Evolutionary conservation across 1,284 basidiomycete genomes (phyloP).

Genomic region (Papiliotrema terrestris): DNA sequence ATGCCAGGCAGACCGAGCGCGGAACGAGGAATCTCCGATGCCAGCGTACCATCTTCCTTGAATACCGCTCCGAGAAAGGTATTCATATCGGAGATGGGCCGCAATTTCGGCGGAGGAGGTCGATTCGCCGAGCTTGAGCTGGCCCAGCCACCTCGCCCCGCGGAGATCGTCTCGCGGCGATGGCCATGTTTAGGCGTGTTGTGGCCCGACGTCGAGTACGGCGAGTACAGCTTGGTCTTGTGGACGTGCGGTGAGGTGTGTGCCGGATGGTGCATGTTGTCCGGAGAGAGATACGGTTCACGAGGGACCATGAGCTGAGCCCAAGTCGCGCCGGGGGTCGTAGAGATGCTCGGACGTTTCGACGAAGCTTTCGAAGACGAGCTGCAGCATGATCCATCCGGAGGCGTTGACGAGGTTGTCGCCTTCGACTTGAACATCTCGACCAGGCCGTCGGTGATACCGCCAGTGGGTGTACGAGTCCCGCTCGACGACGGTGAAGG

Average conservation of each 20-base stretch:
- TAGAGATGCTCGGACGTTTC: slow-evolving; percentile 5
- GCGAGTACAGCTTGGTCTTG: slow-evolving; percentile 49
- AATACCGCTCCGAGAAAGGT: slow-evolving; percentile 40
- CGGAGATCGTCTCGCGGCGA: neutral
- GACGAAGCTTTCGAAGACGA: slow-evolving; percentile 8
- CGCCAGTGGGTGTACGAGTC: slow-evolving; percentile 1
- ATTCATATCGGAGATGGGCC: slow-evolving; percentile 40
- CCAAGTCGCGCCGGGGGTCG: slow-evolving; percentile 1
- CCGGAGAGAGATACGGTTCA: slow-evolving; percentile 25
- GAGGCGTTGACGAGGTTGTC: slow-evolving; percentile 10
- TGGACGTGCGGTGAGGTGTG: slow-evolving; percentile 46
- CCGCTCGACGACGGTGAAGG: slow-evolving; percentile 3
- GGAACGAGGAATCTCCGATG: slow-evolving; percentile 33
- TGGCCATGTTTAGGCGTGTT: slow-evolving; percentile 21
- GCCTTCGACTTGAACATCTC: slow-evolving; percentile 36
- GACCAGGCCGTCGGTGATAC: slow-evolving; percentile 21
- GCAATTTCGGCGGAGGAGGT: slow-evolving; percentile 21
- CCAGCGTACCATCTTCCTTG: slow-evolving; percentile 35
- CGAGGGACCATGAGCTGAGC: slow-evolving; percentile 3
- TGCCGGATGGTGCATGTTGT: slow-evolving; percentile 39
- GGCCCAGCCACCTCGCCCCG: slow-evolving; percentile 7
- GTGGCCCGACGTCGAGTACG: slow-evolving; percentile 37
- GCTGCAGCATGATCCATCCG: neutral
- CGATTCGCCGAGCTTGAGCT: slow-evolving; percentile 9
- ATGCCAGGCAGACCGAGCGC: slow-evolving; percentile 43